Percentiles rank a stretch among this genome's conserved stretches.
Conservation (phyloP, 345 rosid genomes). For the Pistacia atlantica region DNA sequence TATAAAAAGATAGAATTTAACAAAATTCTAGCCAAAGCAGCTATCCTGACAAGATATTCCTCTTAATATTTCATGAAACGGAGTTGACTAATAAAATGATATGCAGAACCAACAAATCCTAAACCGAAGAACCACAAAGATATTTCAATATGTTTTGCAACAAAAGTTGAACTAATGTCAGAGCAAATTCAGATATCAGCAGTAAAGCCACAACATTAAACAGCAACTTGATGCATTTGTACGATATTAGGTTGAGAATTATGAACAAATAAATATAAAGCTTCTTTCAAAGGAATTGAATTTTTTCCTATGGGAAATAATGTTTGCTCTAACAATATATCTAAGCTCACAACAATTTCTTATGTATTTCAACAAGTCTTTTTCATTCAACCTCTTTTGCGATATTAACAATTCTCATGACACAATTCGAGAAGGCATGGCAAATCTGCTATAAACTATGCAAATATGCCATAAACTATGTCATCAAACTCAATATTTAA, state of each 20-base stretch:
- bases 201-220: too few species aligned
- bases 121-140: not conserved
- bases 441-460: not conserved
- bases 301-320: too few species aligned
- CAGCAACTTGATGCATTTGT: too few species aligned
- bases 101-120: not conserved
- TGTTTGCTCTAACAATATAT: too few species aligned
- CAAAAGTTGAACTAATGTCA: too few species aligned
- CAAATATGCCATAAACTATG: not conserved
- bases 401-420: not conserved
- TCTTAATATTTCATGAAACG: not conserved
- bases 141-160: too few species aligned
- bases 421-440: not conserved
- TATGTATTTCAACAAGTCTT: too few species aligned
- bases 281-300: too few species aligned
- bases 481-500: not conserved
- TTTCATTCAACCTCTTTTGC: not conserved
- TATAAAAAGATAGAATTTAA: constrained; percentile 2
- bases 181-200: too few species aligned
- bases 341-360: too few species aligned
- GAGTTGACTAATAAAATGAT: not conserved
- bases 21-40: constrained; percentile 3
- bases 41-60: not conserved
- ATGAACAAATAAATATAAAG: too few species aligned
- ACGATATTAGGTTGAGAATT: too few species aligned